Percentiles rank a stretch among this genome's conserved stretches.
phyloP scores from a whole-genome alignment of 1,284 basidiomycete species.

The Irpex lacteus region DNA sequence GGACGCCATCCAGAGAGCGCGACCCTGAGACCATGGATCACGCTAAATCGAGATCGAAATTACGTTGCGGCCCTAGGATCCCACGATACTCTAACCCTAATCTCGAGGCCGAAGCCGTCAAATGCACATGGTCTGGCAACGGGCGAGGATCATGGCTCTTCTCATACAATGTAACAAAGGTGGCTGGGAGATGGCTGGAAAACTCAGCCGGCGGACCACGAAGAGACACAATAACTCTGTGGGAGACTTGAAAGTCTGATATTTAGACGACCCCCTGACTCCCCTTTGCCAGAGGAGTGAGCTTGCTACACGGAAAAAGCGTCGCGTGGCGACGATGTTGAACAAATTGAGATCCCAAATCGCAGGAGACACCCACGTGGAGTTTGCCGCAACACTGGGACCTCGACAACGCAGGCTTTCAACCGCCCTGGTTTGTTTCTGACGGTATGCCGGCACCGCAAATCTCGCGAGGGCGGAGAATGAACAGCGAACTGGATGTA shows the following conservation, averaged over 20 bases:
- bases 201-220: not conserved
- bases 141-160: too few relatives aligned
- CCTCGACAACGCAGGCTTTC: not conserved
- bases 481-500: not conserved
- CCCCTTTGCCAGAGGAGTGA: not conserved
- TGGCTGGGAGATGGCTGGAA: not conserved
- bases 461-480: constrained; percentile 13
- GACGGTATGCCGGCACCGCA: constrained; percentile 14
- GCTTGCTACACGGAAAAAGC: not conserved
- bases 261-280: not conserved
- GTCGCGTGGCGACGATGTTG: constrained; percentile 3
- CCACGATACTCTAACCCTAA: not conserved
- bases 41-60: not conserved
- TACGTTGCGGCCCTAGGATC: not conserved
- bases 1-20: not conserved
- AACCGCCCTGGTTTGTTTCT: not conserved
- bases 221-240: not conserved
- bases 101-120: not conserved
- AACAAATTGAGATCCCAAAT: constrained; percentile 2
- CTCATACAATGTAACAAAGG: too few relatives aligned
- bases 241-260: not conserved
- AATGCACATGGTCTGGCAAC: not conserved
- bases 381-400: not conserved
- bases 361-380: not conserved
- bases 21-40: not conserved